Conservation (phyloP, 257 asterid species). For the Nicotiana benthamiana region DNA sequence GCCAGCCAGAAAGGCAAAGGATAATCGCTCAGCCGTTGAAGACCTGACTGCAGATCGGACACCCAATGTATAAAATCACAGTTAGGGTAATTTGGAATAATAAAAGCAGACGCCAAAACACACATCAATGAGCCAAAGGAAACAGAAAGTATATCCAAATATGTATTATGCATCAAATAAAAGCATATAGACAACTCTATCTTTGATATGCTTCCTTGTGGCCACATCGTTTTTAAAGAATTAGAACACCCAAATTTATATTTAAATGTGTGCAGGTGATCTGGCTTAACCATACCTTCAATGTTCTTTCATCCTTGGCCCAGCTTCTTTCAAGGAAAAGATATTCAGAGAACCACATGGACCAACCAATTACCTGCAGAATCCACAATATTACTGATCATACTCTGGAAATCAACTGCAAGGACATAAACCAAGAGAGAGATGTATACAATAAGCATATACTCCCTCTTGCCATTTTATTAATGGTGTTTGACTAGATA, state of each 20-base stretch:
- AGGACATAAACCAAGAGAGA: neutral
- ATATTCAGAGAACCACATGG: slow-evolving; percentile 97
- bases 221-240: neutral
- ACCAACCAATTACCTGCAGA: slow-evolving; percentile 95
- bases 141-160: slow-evolving; percentile 13
- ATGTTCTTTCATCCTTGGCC: slow-evolving; percentile 82
- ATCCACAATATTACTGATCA: neutral
- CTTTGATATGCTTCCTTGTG: neutral
- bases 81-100: neutral
- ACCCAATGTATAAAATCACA: slow-evolving; percentile 5
- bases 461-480: neutral
- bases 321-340: slow-evolving; percentile 96
- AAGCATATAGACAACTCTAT: neutral
- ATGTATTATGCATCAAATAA: slow-evolving; percentile 4
- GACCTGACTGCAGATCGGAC: slow-evolving; percentile 53
- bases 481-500: neutral
- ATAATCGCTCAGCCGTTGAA: slow-evolving; percentile 58
- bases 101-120: neutral
- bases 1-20: slow-evolving; percentile 94
- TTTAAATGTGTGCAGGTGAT: neutral
- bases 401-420: slow-evolving; percentile 11
- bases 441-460: neutral
- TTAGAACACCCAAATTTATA: neutral
- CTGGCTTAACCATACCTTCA: slow-evolving; percentile 46
- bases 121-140: neutral